Conservation (phyloP, 2,329 filamentous ascomycete species). For the Clarireedia paspali region DNA sequence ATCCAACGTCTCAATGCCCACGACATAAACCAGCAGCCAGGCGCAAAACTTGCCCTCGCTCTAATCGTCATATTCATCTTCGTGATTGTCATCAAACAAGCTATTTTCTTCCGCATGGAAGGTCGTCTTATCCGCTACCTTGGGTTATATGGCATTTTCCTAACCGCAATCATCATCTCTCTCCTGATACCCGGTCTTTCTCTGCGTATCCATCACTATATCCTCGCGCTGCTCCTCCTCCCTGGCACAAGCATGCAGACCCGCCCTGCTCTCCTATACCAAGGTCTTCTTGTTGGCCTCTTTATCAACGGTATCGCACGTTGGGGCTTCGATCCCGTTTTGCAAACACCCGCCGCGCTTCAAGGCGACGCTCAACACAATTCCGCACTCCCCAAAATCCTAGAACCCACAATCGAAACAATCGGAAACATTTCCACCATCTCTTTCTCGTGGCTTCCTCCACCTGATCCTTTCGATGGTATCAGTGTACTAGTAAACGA, state of each 20-base stretch:
- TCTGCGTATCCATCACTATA: conserved; percentile 91
- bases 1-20: conserved; percentile 87
- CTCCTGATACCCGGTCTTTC: conserved; percentile 68
- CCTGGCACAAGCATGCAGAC: conserved; percentile 87
- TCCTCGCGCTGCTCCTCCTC: conserved; percentile 77
- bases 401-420: conserved; percentile 39
- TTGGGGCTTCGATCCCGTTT: conserved; percentile 86
- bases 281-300: conserved; percentile 80
- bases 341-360: conserved; percentile 72
- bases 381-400: conserved; percentile 50
- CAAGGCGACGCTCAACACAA: conserved; percentile 59
- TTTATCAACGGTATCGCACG: conserved; percentile 91
- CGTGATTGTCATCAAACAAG: conserved; percentile 63
- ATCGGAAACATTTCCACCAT: conserved; percentile 40
- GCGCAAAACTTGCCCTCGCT: conserved; percentile 74
- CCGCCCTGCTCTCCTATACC: conserved; percentile 74
- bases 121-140: conserved; percentile 73
- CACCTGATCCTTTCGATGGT: conserved; percentile 56
- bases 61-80: conserved; percentile 67
- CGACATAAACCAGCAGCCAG: conserved; percentile 82
- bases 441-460: conserved; percentile 30
- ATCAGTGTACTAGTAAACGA: conserved; percentile 79
- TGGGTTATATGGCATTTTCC: conserved; percentile 65
- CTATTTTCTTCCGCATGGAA: conserved; percentile 80
- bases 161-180: conserved; percentile 58